Percentiles rank a stretch among this genome's conserved stretches.
These are phyloP conservation scores for Dactylellina leptospora DNA, from an alignment of 2,329 filamentous ascomycete species.

Conservation along the genomic window DNA sequence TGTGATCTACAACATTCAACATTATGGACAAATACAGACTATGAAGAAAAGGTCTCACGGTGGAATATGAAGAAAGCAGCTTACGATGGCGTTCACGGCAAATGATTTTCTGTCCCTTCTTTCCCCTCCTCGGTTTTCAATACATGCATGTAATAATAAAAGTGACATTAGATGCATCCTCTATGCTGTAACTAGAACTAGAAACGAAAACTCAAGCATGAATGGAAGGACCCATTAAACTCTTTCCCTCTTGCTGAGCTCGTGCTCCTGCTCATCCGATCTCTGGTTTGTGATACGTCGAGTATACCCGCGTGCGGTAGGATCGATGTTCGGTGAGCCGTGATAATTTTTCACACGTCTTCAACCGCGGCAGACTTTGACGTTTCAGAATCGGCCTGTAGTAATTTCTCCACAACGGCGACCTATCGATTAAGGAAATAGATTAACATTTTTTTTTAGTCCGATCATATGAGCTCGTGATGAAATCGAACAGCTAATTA, in stretches of 20 bases:
- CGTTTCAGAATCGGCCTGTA: constrained; percentile 26
- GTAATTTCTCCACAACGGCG: constrained; percentile 37
- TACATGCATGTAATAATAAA: constrained; percentile 1
- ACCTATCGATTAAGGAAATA: constrained; percentile 29
- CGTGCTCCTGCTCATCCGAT: too few species aligned
- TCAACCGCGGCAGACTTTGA: constrained; percentile 1
- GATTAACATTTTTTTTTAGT: too few species aligned
- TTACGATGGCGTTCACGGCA: constrained; percentile 3
- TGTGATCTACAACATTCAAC: constrained; percentile 9
- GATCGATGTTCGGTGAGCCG: neutral
- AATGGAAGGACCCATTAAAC: neutral
- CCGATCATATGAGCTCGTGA: too few species aligned
- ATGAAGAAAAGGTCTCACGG: neutral
- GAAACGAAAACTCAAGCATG: neutral
- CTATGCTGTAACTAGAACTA: neutral
- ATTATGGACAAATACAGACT: too few species aligned
- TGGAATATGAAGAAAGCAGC: neutral
- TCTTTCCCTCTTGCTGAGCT: neutral
- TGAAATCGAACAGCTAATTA: too few species aligned
- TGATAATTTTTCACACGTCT: constrained; percentile 1
- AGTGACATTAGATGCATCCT: neutral
- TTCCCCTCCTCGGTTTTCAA: neutral
- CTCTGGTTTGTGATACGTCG: too few species aligned
- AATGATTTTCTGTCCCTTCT: neutral
- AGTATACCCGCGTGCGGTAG: neutral